Evolutionary conservation across 1,139 yeast species (phyloP), one percentile per base, ranked within the genome.

Genomic region (Hemisphaericaspora lyxosophila): DNA sequence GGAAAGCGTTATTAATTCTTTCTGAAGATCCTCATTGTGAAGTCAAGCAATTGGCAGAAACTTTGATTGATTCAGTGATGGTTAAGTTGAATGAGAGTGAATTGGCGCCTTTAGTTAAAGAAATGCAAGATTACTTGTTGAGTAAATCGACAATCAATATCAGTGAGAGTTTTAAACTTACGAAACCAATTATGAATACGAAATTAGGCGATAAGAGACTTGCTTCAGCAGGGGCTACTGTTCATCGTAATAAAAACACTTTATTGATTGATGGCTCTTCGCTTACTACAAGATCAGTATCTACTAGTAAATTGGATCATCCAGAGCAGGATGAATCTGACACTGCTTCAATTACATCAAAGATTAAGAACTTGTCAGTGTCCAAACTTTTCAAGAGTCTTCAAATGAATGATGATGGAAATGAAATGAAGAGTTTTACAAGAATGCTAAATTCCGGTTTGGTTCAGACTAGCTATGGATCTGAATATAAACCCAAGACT

Each of bases 1-100:
- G 97, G 97, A 85, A 88, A 49, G 82, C 94, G 0, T 61, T 92
- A 26, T 67, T 94, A 35, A 80, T 88, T 34, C 64, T 89, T 29
- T 77, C 95, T 1, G 94, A 85, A 49, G 99, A 92, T 59, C 97
- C 98, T 0, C 94, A 85, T 57, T 67, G 77, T 31, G 96, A 89
- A 59, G 90, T 90, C 7, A 82, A 79, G 41, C 77, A 78, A 39
- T 70, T 79, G 45, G 94, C 97, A 0, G 84, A 82, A 42, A 79
- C 74, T 17, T 76, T 88, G 25, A 83, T 90, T 20, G 96, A 90
- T 58, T 79, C 73, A 42, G 82, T 90, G 16, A 69, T 88, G 64
- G 61, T 78, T 30, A 76, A 78, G 41, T 64, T 92, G 38, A 78
- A 79, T 47, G 80, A 78, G 36, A 80, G 86, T 52, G 85, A 85